Percentiles rank a stretch among this genome's conserved stretches.
Conservation (phyloP, 2,329 filamentous ascomycete genomes). For the Penicillium sp. region DNA sequence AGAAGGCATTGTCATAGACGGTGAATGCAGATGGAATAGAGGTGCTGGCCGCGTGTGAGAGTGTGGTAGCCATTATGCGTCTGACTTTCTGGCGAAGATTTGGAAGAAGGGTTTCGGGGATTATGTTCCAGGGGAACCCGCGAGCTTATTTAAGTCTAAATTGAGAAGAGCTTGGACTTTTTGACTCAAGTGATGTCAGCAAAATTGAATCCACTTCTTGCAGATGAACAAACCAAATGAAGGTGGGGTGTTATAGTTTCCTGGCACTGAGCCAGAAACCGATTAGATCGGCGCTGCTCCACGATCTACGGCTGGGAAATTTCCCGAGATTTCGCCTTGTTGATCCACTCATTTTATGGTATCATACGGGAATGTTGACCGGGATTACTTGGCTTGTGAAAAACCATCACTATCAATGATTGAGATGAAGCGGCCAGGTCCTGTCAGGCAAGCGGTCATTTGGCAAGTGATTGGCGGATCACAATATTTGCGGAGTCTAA, state of each 20-base stretch:
- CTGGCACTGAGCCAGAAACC: background rate
- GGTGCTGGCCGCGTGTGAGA: slow-evolving; percentile 1
- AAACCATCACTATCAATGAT: background rate
- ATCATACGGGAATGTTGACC: too few relatives aligned
- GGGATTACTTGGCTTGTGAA: background rate
- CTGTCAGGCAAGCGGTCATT: too few relatives aligned
- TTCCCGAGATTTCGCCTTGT: slow-evolving; percentile 10
- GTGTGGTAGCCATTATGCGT: background rate
- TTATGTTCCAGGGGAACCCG: background rate
- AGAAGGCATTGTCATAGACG: slow-evolving; percentile 22
- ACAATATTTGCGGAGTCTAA: too few relatives aligned
- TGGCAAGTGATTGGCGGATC: too few relatives aligned
- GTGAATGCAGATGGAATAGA: slow-evolving; percentile 25
- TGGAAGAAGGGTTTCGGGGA: background rate
- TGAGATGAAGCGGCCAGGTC: background rate
- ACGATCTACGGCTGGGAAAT: background rate
- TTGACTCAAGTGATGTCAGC: background rate
- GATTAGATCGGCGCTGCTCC: slow-evolving; percentile 6
- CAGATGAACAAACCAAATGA: background rate
- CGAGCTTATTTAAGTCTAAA: background rate
- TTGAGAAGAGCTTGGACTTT: background rate
- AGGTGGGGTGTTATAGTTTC: background rate
- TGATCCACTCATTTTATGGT: too few relatives aligned
- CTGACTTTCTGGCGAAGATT: background rate
- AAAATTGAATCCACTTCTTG: background rate